Evolutionary conservation across 345 rosid species (phyloP), one percentile per base, ranked within the genome.

Genomic region (Mercurialis annua): DNA sequence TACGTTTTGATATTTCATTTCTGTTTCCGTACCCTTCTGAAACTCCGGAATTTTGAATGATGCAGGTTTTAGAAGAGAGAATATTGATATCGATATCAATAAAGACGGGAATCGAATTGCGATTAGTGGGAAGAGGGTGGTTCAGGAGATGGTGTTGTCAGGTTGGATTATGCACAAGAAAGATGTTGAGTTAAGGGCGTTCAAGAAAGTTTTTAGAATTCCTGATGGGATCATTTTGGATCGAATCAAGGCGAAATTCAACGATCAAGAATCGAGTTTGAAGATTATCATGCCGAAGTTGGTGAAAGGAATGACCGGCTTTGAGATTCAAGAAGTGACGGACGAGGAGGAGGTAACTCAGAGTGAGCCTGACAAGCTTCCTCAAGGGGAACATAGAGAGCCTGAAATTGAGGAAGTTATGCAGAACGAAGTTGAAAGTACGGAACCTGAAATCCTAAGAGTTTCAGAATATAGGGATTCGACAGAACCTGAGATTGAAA

Each of bases 41-140:
- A n/a, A n/a, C n/a, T n/a, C n/a, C n/a, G n/a, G n/a, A n/a, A n/a
- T n/a, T n/a, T n/a, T 44, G 24, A 6, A 34, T 33, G 8, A 54
- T 77, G 81, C 84, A 90, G 97, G 99, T 24, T 86, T 82, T 36
- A 82, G 76, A 69, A 80, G 69, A 73, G 88, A 84, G 72, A 77
- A 83, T 27, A 81, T 84, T 66, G 81, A 75, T 46, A 87, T 94
- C 38, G 78, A 85, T 44, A 94, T 90, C 69, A 93, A 84, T 44
- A 67, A 78, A 69, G 86, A 83, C 11, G 98, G 99, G 36, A 71
- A 71, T 66, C 70, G 69, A 66, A 83, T 93, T 33, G 73, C 76
- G 0, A 68, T 94, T 48, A 53, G 72, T 10, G 91, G 96, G 76
- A 78, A 61, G 68, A 90, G 80, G 78, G 80, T 87, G 0, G 90